Percentiles rank a stretch among this genome's conserved stretches.
Evolutionary conservation across 352 stramenopile genomes (phyloP).

Genomic region (Lagenidium giganteum): DNA sequence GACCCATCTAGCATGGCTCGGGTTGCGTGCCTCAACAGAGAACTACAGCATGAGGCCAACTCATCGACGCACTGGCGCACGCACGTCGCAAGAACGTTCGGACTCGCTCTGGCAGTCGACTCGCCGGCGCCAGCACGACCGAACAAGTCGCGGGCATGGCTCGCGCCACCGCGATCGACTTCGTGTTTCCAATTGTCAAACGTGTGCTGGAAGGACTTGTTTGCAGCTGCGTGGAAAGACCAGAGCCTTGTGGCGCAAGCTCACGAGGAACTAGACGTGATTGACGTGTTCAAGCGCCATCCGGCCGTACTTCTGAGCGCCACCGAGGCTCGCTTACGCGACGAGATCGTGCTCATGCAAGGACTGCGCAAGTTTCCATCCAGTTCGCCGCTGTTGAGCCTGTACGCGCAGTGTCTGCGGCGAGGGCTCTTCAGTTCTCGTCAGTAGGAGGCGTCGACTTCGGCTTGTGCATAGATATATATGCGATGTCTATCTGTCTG

Average conservation of each 20-base stretch:
- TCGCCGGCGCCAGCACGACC: background rate
- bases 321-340: constrained; percentile 30
- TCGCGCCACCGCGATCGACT: too few relatives aligned
- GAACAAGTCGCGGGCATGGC: too few relatives aligned
- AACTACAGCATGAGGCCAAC: constrained; percentile 25
- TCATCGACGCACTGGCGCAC: constrained; percentile 31
- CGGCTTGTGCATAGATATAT: too few relatives aligned
- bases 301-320: constrained; percentile 21
- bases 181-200: too few relatives aligned
- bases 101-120: constrained; percentile 6
- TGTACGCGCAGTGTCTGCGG: constrained; percentile 49
- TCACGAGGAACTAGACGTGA: constrained; percentile 25
- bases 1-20: constrained; percentile 29
- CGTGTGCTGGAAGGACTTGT: constrained; percentile 37
- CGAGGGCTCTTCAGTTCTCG: too few relatives aligned
- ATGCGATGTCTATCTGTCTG: too few relatives aligned
- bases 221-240: constrained; percentile 35
- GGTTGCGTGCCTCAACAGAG: constrained; percentile 26
- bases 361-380: constrained; percentile 41
- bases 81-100: constrained; percentile 36
- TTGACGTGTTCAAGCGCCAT: constrained; percentile 27
- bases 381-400: constrained; percentile 32
- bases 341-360: constrained; percentile 64
- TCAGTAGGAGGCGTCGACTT: too few relatives aligned
- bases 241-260: constrained; percentile 14